Base-by-base conservation (phyloP, 257 asterid species). In the Ballota nigra region DNA sequence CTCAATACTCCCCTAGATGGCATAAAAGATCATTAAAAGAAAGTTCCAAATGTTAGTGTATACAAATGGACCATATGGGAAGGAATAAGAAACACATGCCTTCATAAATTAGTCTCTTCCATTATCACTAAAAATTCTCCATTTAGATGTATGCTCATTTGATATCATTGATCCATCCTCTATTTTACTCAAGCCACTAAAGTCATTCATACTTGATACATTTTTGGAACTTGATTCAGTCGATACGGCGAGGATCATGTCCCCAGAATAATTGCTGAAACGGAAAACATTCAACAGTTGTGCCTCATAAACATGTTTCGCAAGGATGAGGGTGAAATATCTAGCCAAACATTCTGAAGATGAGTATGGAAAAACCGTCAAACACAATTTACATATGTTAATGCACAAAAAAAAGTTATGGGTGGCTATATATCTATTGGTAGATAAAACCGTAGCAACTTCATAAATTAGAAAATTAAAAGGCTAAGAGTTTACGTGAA, bases 61-160 rank as follows among this genome's bases (percentile, higher is more conserved):
- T n/a, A 69, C 64, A n/a, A 59, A 71, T 28, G 61, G 74, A 53
- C 26, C 31, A 65, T 62, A 49, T 36, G 65, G 26, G 66, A 72
- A 78, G 45, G 63, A 70, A 75, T 38, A 24, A 47, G 45, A 47
- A 60, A 75, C 41, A 68, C 85, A 78, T 82, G 82, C 99, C 92
- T 86, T 86, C 77, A 81, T 61, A 83, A 89, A 91, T 26, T 74
- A 89, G 69, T 91, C 95, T 79, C 98, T 79, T 69, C 93, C 99
- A 63, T 72, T 83, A 79, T 94, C 98, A n/a, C 98, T 94, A 76
- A 88, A 94, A 69, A 94, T 81, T n/a, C n/a, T n/a, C n/a, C n/a
- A n/a, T n/a, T n/a, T n/a, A n/a, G n/a, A n/a, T n/a, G n/a, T n/a
- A n/a, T n/a, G n/a, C n/a, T n/a, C n/a, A n/a, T n/a, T n/a, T n/a